Base-by-base conservation (phyloP, 75 land plant species). In the Gnetum montanum region DNA sequence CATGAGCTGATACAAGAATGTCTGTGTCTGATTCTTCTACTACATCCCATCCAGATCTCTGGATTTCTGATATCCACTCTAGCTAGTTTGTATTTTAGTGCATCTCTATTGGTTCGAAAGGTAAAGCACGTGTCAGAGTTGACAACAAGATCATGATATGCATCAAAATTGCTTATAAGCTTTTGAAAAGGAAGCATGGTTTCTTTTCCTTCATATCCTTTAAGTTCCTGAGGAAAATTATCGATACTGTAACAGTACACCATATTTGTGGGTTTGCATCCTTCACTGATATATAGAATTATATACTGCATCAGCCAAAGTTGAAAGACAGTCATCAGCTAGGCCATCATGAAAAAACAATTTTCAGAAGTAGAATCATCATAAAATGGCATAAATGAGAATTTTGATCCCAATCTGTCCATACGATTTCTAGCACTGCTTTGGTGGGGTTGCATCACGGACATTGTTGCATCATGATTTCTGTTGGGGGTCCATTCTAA, bases 201-300 rank as follows among this genome's bases (percentile, higher is more conserved):
- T 22, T 62, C 12, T 30, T 30, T 49, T 4, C 34, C 62, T 52
- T 60, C 49, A 34, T 25, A 30, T 46, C 56, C 58, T 27, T 60
- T 26, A 33, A 54, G 57, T 36, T 63, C 64, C 7, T 69, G 50
- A 31, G 47, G 34, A 49, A 70, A 28, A 15, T 57, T 8, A 3
- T 51, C 48, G 31, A 69, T 64, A 29, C 61, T 54, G 31, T 65
- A 72, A 52, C 60, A 69, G 27, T 68, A 61, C 3, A 72, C 46
- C 47, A 63, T 53, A 47, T 72, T 72, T 24, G 61, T 57, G 15
- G 65, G 75, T 54, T 72, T 73, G 46, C 73, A 72, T 4, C 75
- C 75, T 44, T 72, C 75, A 25, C 37, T 63, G 26, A 72, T 61
- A 34, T 73, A 68, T 7, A 68, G 51, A 12, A 72, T 40, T 25